phyloP scores from a whole-genome alignment of 768 basidiomycete species.

The Botryobasidium botryosum region DNA sequence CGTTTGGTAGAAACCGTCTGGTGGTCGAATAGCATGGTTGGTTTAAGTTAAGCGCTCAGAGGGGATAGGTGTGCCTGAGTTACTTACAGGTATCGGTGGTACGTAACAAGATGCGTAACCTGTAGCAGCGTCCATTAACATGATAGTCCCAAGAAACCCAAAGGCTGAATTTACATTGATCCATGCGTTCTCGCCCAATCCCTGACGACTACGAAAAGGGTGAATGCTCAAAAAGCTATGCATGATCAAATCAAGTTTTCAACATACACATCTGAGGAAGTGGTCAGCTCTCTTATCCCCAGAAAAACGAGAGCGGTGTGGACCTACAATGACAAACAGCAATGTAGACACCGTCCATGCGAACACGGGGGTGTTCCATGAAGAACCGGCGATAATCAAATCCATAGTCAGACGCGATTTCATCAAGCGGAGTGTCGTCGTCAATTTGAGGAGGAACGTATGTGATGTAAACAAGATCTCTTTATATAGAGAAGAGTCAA shows the following conservation, averaged over 20 bases:
- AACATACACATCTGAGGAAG: too few species aligned
- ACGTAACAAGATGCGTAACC: slow-evolving; percentile 77
- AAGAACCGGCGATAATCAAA: slow-evolving; percentile 59
- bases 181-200: slow-evolving; percentile 74
- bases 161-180: slow-evolving; percentile 48
- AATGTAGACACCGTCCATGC: slow-evolving; percentile 81
- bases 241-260: too few species aligned
- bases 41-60: neutral
- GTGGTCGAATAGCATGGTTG: slow-evolving; percentile 5
- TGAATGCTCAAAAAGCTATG: too few species aligned
- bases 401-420: slow-evolving; percentile 32
- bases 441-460: slow-evolving; percentile 67
- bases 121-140: slow-evolving; percentile 16
- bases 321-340: slow-evolving; percentile 61
- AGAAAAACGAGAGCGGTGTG: too few species aligned
- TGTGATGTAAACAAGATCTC: slow-evolving; percentile 42
- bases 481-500: slow-evolving; percentile 17
- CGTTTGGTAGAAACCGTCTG: slow-evolving; percentile 78
- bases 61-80: neutral
- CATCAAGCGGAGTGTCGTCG: slow-evolving; percentile 30
- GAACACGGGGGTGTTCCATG: slow-evolving; percentile 70
- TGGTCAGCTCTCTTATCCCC: too few species aligned
- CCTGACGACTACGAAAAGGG: slow-evolving; percentile 36
- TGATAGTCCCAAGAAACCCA: neutral
- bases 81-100: slow-evolving; percentile 75